phyloP scores from a whole-genome alignment of 78 protist genomes.

The Planoprotostelium fungivorum region DNA sequence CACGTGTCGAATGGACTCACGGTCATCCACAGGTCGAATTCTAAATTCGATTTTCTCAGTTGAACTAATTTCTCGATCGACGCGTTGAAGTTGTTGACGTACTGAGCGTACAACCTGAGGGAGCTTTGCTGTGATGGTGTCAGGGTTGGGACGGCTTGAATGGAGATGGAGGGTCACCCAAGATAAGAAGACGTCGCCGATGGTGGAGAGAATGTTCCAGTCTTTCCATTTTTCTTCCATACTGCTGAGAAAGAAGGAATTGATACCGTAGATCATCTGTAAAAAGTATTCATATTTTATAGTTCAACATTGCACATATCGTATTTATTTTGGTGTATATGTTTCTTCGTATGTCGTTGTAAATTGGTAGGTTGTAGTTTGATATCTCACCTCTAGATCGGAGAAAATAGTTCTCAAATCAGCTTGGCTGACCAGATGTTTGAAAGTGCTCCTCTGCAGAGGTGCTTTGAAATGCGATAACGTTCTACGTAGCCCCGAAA shows the following conservation, averaged over 20 bases:
- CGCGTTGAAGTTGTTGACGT: too few species aligned
- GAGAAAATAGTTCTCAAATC: neutral
- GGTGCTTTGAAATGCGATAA: neutral
- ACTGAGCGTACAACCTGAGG: too few species aligned
- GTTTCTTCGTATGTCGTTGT: too few species aligned
- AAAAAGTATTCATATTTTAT: neutral
- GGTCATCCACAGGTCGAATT: too few species aligned
- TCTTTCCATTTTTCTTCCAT: neutral
- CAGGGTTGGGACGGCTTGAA: too few species aligned
- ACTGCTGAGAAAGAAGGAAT: neutral
- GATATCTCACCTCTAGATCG: neutral
- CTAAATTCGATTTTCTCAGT: too few species aligned
- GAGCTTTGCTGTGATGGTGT: too few species aligned
- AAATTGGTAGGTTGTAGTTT: too few species aligned
- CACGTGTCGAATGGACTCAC: too few species aligned
- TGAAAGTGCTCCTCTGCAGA: neutral
- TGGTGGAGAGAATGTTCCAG: neutral
- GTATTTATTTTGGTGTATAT: too few species aligned
- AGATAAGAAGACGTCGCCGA: neutral
- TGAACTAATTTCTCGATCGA: too few species aligned
- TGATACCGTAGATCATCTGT: neutral
- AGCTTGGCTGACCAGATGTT: neutral
- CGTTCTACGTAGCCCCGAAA: neutral
- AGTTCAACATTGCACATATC: neutral
- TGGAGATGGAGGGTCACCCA: too few species aligned